Percentiles rank a stretch among this genome's conserved stretches.
Evolutionary conservation across 257 asterid genomes (phyloP).

Genomic region (Jasminum sambac): DNA sequence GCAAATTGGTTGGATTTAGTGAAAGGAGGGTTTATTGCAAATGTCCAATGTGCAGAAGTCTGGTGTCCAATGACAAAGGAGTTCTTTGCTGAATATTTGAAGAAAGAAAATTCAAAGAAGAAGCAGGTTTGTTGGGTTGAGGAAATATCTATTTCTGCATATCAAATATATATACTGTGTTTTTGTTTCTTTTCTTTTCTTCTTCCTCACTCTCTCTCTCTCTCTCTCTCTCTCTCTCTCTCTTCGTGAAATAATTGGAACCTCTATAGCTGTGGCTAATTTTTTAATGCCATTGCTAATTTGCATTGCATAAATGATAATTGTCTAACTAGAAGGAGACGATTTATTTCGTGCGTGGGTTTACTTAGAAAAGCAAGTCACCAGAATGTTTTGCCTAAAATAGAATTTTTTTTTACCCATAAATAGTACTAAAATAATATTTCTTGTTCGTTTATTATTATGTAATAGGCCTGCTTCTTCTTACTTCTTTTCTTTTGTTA

Average conservation of each 20-base stretch:
- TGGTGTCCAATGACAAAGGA: constrained; percentile 99
- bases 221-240: no score
- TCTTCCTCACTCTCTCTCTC: no score
- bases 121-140: constrained; percentile 60
- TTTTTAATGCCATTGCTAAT: not conserved
- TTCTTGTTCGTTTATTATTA: not conserved
- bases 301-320: not conserved
- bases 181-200: no score
- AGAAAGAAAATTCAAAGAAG: constrained; percentile 92
- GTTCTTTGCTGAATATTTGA: constrained; percentile 94
- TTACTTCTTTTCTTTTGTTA: constrained; percentile 22
- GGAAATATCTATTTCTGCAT: constrained; percentile 1
- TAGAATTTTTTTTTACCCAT: not conserved
- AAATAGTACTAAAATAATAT: not conserved
- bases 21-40: constrained; percentile 97
- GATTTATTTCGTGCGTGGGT: not conserved
- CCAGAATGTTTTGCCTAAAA: not conserved
- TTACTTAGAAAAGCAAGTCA: not conserved
- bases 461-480: constrained; percentile 13
- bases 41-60: constrained; percentile 99
- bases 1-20: constrained; percentile 99
- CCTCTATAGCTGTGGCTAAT: no score
- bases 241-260: no score
- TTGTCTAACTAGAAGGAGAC: not conserved
- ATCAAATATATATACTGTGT: no score